Base-by-base conservation (phyloP, 768 basidiomycete genomes). In the Leucocoprinus leucothites region DNA sequence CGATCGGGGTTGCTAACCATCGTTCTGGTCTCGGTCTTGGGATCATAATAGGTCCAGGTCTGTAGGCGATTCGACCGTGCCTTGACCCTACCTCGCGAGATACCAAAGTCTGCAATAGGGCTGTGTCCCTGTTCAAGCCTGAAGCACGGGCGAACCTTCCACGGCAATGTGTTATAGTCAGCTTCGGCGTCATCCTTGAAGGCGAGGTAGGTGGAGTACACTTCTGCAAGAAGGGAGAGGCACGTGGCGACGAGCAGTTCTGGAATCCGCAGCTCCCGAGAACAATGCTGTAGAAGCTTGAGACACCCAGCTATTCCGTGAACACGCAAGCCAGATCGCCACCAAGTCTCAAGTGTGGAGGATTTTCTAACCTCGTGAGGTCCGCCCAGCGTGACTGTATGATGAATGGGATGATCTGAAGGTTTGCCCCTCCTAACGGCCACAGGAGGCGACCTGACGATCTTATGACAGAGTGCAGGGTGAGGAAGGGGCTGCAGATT, bases 91-190 rank as follows among this genome's bases (percentile, higher is more conserved):
- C 77, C 77, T 44, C 64, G 62, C 1, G 64, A 69, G 38, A 79
- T 73, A 7, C 79, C 78, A 57, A 79, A 77, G 55, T 80, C 77
- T 1, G 73, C 42, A 36, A 81, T 75, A 16, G 76, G 76, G 1
- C 70, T 70, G 8, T 65, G 66, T 19, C 66, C 60, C 51, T 74
- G 73, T 9, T 65, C 63, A 14, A 79, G 60, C 13, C 77, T 68
- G 7, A 72, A 50, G 1, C 76, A 25, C 11, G 48, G 35, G 3
- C 36, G 21, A 3, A 21, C 13, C 19, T 22, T n/a, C 24, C 36
- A 21, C 9, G 35, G 31, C 9, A 50, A n/a, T 21, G 42, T 14
- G 22, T 6, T 44, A 7, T 21, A 6, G 5, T 44, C 21, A 4
- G 6, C 16, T 21, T 21, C 42, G 21, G 42, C 5, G 14, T 21